Percentiles rank a stretch among this genome's conserved stretches.
phyloP scores from a whole-genome alignment of 1,139 yeast species.

The Saccharomyces pastorianus region DNA sequence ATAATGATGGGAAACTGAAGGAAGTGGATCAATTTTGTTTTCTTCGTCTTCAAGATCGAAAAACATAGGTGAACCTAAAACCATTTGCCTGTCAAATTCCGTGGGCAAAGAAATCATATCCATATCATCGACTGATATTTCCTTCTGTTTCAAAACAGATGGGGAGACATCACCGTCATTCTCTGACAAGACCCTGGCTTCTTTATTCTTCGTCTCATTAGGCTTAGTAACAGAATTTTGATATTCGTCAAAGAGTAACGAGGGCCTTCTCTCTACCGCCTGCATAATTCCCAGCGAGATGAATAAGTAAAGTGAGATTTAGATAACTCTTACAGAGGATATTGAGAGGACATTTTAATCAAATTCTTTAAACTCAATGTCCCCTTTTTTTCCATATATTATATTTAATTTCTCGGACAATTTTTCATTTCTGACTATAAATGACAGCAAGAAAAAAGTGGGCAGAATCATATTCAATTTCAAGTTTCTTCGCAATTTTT shows the following conservation, averaged over 20 bases:
- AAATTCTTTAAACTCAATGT: neutral
- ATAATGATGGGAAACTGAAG: neutral
- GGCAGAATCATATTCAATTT: neutral
- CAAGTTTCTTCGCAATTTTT: neutral
- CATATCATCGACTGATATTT: conserved; percentile 24
- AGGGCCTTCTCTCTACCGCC: conserved; percentile 6
- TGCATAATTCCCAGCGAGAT: neutral
- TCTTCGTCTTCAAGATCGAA: conserved; percentile 18
- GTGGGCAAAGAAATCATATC: conserved; percentile 25
- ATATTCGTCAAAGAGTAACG: conserved; percentile 12
- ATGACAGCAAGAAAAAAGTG: neutral
- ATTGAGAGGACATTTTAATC: neutral
- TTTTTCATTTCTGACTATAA: neutral
- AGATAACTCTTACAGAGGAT: neutral
- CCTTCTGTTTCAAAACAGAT: conserved; percentile 3
- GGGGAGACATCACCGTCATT: conserved; percentile 5
- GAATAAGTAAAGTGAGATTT: neutral
- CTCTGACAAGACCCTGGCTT: conserved; percentile 1
- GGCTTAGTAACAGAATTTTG: conserved; percentile 7
- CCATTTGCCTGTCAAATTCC: conserved; percentile 24
- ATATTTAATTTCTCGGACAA: neutral
- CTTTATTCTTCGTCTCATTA: conserved; percentile 3
- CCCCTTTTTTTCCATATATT: neutral
- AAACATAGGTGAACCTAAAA: conserved; percentile 26
- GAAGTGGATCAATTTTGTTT: conserved; percentile 5